Base-by-base conservation (phyloP, 495 filamentous ascomycete genomes). In the Letharia lupina region DNA sequence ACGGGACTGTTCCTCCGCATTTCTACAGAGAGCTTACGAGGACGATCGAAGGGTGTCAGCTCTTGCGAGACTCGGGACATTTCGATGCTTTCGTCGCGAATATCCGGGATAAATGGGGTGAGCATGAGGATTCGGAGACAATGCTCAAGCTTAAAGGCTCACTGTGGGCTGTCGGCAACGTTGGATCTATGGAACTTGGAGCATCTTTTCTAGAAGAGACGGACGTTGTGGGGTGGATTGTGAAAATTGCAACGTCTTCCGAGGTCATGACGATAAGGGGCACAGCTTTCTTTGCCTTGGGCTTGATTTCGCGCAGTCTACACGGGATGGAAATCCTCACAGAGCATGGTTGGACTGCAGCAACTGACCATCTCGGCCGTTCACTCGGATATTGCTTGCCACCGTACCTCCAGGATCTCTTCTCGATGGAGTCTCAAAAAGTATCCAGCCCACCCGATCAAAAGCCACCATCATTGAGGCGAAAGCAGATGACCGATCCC, bases 101-200 rank as follows among this genome's bases (percentile, higher is more conserved):
- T 11, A 96, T 98, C 69, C 86, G 87, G 40, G 91, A 96, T 66
- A 87, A 90, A 70, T 87, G 86, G 54, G 83, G 90, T 76, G 87
- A 93, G 64, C 86, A 86, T 50, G 90, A 96, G 66, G 94, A 98
- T 71, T 78, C 83, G 20, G 94, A 98, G 75, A 85, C 87, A 61
- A 87, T 98, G 35, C 83, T 93, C 65, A 98, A 96, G 73, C 90
- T 97, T 62, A 98, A 98, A 73, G 94, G 95, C 39, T 96, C 91
- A 72, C 82, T 98, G 28, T 98, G 94, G 94, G 94, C 94, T 0
- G 91, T 98, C 12, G 94, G 95, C 37, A 98, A 98, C 72, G 91
- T 98, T 58, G 94, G 94, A 1, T 96, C 91, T 4, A 98, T 98
- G 95, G 93, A 96, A 70, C 85, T 97, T 41, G 94, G 95, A 3